Base-by-base conservation (phyloP, 345 rosid genomes). In the Lepidium didymum region DNA sequence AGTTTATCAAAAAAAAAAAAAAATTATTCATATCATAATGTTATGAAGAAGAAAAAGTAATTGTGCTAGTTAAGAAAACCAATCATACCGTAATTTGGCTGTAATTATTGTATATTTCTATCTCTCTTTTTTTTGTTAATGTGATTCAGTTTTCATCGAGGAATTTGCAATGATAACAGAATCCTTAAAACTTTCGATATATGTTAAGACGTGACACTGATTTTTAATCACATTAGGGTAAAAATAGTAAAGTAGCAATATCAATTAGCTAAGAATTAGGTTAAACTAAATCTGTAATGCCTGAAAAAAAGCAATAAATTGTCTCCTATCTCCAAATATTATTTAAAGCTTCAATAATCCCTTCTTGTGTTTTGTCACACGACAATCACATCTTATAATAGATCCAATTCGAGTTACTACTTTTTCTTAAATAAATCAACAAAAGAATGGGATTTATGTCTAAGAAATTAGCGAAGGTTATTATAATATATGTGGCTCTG, bases 301-400 rank as follows among this genome's bases (percentile, higher is more conserved):
- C 51, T 25, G 27, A 19, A 46, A 64, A 33, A 63, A 8, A 56
- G 52, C 44, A 64, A 64, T 27, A 27, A 64, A 16, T 46, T 44
- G 29, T 62, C 18, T 29, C 60, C 19, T 54, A 52, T 52, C 53
- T 21, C 21, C 55, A 33, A 19, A 42, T 43, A 31, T n/a, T 69
- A 71, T 71, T 41, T 70, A 72, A 72, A 56, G 43, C 47, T 50
- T 59, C 56, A 3, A 21, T 55, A 62, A 25, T 54, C 35, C 13
- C 31, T 50, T 41, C 37, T 25, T 36, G 29, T 35, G 42, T 45
- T 55, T 18, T 29, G 64, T 27, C 70, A 63, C 56, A 45, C 40
- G 37, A n/a, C 14, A 21, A 31, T 41, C 46, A 18, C 15, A 19
- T 33, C 15, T 27, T 36, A 23, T 2, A 3, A 13, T 12, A 61